phyloP scores from a whole-genome alignment of 2,329 filamentous ascomycete genomes.

The Pseudogymnoascus sp. region DNA sequence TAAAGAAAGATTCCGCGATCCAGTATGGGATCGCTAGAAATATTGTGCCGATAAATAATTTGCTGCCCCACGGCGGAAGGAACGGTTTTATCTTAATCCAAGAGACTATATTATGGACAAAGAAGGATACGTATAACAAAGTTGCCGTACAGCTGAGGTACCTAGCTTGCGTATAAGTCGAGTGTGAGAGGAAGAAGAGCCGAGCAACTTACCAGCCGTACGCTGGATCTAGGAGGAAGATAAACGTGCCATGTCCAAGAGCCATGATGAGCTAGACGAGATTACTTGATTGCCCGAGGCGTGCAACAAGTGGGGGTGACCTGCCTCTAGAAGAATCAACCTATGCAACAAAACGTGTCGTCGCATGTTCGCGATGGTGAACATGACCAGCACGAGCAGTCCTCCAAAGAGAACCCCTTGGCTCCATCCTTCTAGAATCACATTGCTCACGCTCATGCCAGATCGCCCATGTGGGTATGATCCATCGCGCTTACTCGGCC shows the following conservation, averaged over 20 bases:
- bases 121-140: neutral
- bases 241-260: too few species aligned
- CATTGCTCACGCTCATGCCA: too few species aligned
- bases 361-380: conserved; percentile 43
- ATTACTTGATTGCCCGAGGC: neutral
- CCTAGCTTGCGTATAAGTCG: neutral
- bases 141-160: neutral
- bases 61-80: neutral
- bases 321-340: conserved; percentile 42
- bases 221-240: too few species aligned
- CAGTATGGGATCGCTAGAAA: neutral
- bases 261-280: too few species aligned
- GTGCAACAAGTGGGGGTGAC: neutral
- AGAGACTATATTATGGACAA: neutral
- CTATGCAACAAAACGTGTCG: conserved; percentile 41
- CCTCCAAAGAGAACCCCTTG: conserved; percentile 35
- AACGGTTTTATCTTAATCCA: neutral
- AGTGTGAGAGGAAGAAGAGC: too few species aligned
- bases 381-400: conserved; percentile 40
- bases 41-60: neutral
- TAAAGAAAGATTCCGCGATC: neutral
- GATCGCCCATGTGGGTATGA: too few species aligned
- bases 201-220: too few species aligned
- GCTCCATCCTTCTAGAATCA: conserved; percentile 34
- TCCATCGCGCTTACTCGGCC: too few species aligned